Evolutionary conservation across 1,284 basidiomycete genomes (phyloP), one percentile per base, ranked within the genome.

Genomic region (Malassezia furfur): DNA sequence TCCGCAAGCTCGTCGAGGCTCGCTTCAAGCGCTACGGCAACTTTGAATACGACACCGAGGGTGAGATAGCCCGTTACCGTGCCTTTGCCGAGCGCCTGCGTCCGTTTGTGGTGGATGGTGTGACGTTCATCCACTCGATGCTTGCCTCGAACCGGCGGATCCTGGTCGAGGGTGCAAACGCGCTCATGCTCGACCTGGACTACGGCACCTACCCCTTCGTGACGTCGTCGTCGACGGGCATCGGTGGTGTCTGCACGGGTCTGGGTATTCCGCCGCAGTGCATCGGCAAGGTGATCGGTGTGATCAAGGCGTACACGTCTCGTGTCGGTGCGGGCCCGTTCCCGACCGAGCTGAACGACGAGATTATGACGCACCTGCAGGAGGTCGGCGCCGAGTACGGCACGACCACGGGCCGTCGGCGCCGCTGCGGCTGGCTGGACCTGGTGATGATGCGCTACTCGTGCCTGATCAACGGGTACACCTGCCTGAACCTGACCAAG

Each of bases 21-120:
- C 82, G 93, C 15, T 94, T 94, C 81, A 98, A 98, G 79, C 86
- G 93, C 47, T 98, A 98, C 73, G 93, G 94, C 2, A 81, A 91
- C 75, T 98, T 98, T 68, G 93, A 96, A 75, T 98, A 96, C 73
- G 93, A 98, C 76, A 96, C 93, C 10, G 93, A 96, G 74, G 90
- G 85, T 43, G 93, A 98, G 77, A 96, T 98, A 56, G 72, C 82
- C 66, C 84, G 91, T 35, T 96, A 96, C 81, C 61, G 89, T 85
- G 82, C 78, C 46, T 84, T 96, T 49, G 91, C 93, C 6, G 84
- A 86, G 61, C 83, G 90, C 8, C 79, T 98, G 58, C 82, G 80
- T 44, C 93, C 94, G 2, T 88, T 87, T 76, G 88, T 98, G 56
- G 79, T 88, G 60, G 88, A 96, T 77, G 86, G 87, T 61, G 82